Evolutionary conservation across 768 basidiomycete species (phyloP).

Genomic region (Termitomyces sp.): DNA sequence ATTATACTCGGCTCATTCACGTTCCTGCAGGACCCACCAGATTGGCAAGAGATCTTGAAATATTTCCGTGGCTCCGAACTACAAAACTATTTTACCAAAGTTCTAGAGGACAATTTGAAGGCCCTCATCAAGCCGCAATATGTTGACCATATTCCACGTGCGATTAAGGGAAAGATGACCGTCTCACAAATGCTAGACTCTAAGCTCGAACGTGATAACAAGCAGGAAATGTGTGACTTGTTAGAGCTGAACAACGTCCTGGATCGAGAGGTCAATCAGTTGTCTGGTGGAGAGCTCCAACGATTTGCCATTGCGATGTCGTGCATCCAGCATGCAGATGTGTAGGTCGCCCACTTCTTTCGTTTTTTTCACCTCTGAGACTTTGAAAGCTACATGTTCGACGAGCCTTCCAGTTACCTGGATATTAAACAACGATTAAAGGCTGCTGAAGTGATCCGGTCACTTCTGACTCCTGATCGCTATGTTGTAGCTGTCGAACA

Average conservation of each 20-base stretch:
- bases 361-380: not conserved
- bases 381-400: slow-evolving; percentile 85
- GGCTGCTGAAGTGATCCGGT: slow-evolving; percentile 93
- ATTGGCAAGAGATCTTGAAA: slow-evolving; percentile 98
- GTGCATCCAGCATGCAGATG: slow-evolving; percentile 91
- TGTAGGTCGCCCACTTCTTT: slow-evolving; percentile 47
- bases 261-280: slow-evolving; percentile 75
- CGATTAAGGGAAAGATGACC: slow-evolving; percentile 85
- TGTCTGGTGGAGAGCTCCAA: slow-evolving; percentile 97
- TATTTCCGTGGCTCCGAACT: slow-evolving; percentile 98
- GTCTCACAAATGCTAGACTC: slow-evolving; percentile 90
- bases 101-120: slow-evolving; percentile 96
- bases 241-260: slow-evolving; percentile 86
- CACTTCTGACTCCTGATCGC: slow-evolving; percentile 72
- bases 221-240: slow-evolving; percentile 77
- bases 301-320: slow-evolving; percentile 98
- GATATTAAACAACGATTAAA: slow-evolving; percentile 94
- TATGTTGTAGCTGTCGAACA: slow-evolving; percentile 99
- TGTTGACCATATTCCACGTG: slow-evolving; percentile 96
- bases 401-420: slow-evolving; percentile 97
- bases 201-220: slow-evolving; percentile 87
- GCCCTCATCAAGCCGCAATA: slow-evolving; percentile 99
- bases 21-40: slow-evolving; percentile 80
- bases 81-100: slow-evolving; percentile 99
- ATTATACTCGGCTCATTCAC: not conserved